Evolutionary conservation across 139 green algal genomes (phyloP), one percentile per base, ranked within the genome.

Genomic region (Tetradesmus lagerheimii): DNA sequence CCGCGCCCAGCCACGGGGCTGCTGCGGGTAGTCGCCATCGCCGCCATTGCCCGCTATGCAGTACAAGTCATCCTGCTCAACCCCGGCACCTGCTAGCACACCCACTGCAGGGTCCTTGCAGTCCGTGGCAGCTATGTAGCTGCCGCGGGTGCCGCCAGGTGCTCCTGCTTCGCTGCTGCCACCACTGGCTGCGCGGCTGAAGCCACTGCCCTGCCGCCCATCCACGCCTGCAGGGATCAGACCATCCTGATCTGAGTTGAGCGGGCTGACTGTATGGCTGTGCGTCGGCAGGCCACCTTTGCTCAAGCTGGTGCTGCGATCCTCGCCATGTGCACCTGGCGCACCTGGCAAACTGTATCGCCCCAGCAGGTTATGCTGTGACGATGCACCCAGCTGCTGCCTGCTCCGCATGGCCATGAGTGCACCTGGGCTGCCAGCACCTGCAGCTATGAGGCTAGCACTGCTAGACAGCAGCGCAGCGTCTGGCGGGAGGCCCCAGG

Each of bases 401-500:
- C 57, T 71, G 57, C 57, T 18, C 29, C 67, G 31, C 67, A 39
- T 75, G 80, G 20, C 80, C 27, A 37, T 25, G 1, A 41, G n/a
- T 16, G 6, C 29, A 23, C 29, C 31, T 50, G 81, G 53, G 29
- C 81, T 77, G 50, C 50, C 80, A 43, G 31, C n/a, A 29, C n/a
- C 43, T 62, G 31, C 45, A 71, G 45, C 45, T 75, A 29, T 31
- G 14, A 35, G 6, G 78, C 82, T 50, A 62, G 71, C 29, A 38
- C 82, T 81, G 64, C 64, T 80, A 27, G 62, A 39, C 25, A 88
- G 38, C 62, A 80, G 45, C 23, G 83, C 64, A 37, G 83, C 83
- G 67, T 88, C 83, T 41, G 62, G 14, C 16, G 83, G 83, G 4
- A 88, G 16, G 38, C 83, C 83, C 83, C 83, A 88, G 2, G 83